phyloP scores from a whole-genome alignment of 1,284 basidiomycete genomes.

The Moesziomyces sp. region DNA sequence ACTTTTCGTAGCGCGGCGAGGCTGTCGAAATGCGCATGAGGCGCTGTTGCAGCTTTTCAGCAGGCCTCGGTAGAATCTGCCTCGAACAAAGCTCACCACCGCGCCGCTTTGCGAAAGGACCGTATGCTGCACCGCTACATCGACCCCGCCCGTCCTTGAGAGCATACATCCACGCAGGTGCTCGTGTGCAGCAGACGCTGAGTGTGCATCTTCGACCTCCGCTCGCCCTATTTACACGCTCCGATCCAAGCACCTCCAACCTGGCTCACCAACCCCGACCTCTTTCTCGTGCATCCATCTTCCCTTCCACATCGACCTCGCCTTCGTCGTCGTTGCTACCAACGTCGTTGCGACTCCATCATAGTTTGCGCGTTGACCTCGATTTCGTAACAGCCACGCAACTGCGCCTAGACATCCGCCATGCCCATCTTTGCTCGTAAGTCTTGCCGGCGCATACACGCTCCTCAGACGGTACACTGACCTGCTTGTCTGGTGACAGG shows the following conservation, averaged over 20 bases:
- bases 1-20: no score
- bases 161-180: no score
- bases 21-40: no score
- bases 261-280: conserved; percentile 1
- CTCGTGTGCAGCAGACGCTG: no score
- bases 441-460: neutral
- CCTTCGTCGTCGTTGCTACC: neutral
- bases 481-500: conserved; percentile 4
- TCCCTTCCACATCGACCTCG: conserved; percentile 1
- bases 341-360: neutral
- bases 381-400: neutral
- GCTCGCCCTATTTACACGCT: conserved; percentile 39
- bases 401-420: neutral
- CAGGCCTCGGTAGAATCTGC: no score
- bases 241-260: conserved; percentile 3
- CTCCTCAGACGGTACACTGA: neutral
- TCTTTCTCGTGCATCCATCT: neutral
- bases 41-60: no score
- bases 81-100: no score
- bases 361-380: neutral
- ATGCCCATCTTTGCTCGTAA: conserved; percentile 36
- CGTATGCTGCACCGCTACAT: no score
- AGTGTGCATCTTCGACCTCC: conserved; percentile 14
- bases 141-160: no score
- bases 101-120: no score